Evolutionary conservation across 257 asterid genomes (phyloP).

Genomic region (Ocimum tenuiflorum): DNA sequence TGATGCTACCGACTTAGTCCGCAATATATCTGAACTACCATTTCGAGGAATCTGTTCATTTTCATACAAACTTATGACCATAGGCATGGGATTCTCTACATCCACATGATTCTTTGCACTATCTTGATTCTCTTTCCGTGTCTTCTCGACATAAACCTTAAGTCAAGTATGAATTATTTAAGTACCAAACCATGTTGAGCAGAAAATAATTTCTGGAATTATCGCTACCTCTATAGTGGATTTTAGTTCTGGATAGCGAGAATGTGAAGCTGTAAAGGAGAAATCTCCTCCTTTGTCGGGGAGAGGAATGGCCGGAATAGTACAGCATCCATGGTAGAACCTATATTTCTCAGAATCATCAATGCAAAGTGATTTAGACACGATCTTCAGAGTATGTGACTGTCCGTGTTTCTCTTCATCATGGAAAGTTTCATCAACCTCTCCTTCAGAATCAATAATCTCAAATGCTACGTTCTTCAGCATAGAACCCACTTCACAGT

Average conservation of each 20-base stretch:
- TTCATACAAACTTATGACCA: not conserved
- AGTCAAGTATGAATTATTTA: not conserved
- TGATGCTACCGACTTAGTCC: not conserved
- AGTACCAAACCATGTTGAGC: not conserved
- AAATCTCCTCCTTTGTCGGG: constrained; percentile 39
- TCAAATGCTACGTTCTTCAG: constrained; percentile 51
- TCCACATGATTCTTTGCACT: constrained; percentile 2
- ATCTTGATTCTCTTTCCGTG: not conserved
- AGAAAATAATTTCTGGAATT: not conserved
- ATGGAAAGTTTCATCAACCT: constrained; percentile 43
- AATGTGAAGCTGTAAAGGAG: constrained; percentile 44
- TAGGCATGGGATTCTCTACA: not conserved
- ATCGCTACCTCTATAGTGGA: constrained; percentile 42
- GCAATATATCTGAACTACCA: not conserved
- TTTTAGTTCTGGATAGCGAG: constrained; percentile 46
- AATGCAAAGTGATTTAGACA: constrained; percentile 31
- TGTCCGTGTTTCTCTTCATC: constrained; percentile 42
- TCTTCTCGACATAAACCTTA: constrained; percentile 37
- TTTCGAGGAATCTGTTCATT: not conserved
- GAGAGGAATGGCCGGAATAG: constrained; percentile 45
- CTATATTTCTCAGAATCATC: constrained; percentile 40
- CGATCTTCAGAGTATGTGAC: constrained; percentile 41
- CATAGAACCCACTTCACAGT: constrained; percentile 40
- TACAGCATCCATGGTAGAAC: constrained; percentile 49
- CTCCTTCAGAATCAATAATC: constrained; percentile 40